Conservation (phyloP, 176 grass and related monocot genomes). For the Calamus simplicifolius region DNA sequence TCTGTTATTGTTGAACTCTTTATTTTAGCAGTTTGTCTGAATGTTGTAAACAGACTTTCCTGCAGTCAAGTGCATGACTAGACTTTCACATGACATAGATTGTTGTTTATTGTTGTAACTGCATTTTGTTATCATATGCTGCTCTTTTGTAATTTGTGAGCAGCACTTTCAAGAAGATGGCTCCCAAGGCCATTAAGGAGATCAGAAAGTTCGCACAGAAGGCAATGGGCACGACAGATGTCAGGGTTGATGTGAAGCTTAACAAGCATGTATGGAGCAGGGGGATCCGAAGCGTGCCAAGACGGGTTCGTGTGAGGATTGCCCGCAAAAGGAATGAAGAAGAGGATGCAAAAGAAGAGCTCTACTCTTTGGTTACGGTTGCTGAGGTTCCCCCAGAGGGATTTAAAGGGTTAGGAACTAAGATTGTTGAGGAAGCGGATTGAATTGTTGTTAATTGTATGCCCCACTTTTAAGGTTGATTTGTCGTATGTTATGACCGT, state of each 20-base stretch:
- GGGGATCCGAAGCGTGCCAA: constrained; percentile 71
- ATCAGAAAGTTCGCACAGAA: constrained; percentile 71
- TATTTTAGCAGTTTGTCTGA: too few relatives aligned
- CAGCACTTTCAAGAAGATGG: constrained; percentile 98
- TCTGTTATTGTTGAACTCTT: too few relatives aligned
- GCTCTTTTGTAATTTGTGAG: constrained; percentile 9
- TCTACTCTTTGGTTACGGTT: constrained; percentile 65
- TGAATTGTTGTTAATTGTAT: constrained; percentile 7
- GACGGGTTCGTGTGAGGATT: constrained; percentile 65
- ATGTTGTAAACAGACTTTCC: too few relatives aligned
- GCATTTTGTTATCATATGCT: too few relatives aligned
- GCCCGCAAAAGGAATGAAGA: constrained; percentile 73
- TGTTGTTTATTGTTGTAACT: too few relatives aligned
- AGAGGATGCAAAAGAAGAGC: constrained; percentile 82
- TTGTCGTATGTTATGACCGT: too few relatives aligned
- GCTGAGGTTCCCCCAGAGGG: constrained; percentile 65
- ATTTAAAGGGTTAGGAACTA: constrained; percentile 76
- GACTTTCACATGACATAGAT: too few relatives aligned
- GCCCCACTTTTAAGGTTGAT: not conserved
- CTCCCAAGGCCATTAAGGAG: constrained; percentile 80
- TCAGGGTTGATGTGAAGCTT: constrained; percentile 72
- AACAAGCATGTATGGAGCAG: constrained; percentile 97
- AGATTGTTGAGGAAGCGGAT: constrained; percentile 60
- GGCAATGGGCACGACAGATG: constrained; percentile 71
- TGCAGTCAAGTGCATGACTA: too few relatives aligned